Percentiles rank a stretch among this genome's conserved stretches.
These are phyloP conservation scores for Xylaria sp. DNA, from an alignment of 2,329 filamentous ascomycete genomes.

Conservation along the genomic window DNA sequence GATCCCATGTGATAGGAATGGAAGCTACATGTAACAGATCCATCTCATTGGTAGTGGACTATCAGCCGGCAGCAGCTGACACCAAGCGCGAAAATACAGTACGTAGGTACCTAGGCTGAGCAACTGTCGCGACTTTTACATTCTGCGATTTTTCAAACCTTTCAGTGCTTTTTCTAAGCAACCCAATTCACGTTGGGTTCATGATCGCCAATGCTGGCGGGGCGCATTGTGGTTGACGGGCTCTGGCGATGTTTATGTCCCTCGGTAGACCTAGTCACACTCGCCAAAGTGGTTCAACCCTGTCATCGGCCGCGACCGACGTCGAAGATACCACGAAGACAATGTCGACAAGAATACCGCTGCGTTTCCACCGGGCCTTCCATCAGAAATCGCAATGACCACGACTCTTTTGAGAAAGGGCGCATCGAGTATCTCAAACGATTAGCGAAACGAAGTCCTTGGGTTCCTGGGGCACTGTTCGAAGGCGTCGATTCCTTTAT, in stretches of 20 bases:
- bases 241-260: constrained; percentile 68
- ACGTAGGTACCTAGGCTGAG: neutral
- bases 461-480: constrained; percentile 31
- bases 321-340: constrained; percentile 8
- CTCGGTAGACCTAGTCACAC: constrained; percentile 47
- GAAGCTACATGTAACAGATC: too few species aligned
- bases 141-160: too few species aligned
- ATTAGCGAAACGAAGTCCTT: constrained; percentile 30
- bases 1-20: too few species aligned
- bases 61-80: neutral
- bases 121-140: neutral
- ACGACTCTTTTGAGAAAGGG: constrained; percentile 9
- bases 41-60: too few species aligned
- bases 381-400: neutral
- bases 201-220: constrained; percentile 39
- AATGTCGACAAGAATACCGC: constrained; percentile 15
- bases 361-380: neutral
- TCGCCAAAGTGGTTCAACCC: constrained; percentile 37
- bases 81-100: too few species aligned
- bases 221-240: constrained; percentile 54
- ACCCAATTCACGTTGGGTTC: constrained; percentile 2
- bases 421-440: constrained; percentile 30
- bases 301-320: constrained; percentile 15
- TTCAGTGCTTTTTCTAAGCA: neutral
- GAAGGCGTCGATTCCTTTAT: constrained; percentile 21